A percentile compares a stretch with the other conserved stretches of the same genome.
phyloP scores from a whole-genome alignment of 345 rosid species.

The Brassica carinata region DNA sequence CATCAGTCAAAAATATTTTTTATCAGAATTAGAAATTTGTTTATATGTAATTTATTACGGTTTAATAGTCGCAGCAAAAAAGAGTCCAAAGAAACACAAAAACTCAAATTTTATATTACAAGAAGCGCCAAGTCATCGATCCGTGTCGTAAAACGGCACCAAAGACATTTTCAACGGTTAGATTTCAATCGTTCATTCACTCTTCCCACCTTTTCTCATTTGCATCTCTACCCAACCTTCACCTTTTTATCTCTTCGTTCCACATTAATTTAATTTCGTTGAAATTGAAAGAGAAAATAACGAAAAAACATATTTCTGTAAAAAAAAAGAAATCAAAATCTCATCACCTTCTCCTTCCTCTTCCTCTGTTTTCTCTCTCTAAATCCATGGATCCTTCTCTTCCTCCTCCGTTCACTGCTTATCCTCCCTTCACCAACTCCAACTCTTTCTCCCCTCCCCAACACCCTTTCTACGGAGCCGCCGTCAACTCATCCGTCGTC shows the following conservation, averaged over 20 bases:
- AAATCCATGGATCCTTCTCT: constrained; percentile 47
- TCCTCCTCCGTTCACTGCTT: constrained; percentile 35
- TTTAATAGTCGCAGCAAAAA: not conserved
- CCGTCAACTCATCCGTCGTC: not conserved
- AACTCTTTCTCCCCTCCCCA: constrained; percentile 1
- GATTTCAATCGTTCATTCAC: constrained; percentile 19
- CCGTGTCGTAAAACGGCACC: constrained; percentile 28
- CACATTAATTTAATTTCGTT: not conserved
- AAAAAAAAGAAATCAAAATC: constrained; percentile 25
- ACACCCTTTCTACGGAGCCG: constrained; percentile 13
- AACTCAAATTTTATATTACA: constrained; percentile 12
- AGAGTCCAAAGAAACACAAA: constrained; percentile 40
- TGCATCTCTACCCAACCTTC: constrained; percentile 21
- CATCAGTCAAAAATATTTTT: not conserved
- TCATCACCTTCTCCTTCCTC: constrained; percentile 29
- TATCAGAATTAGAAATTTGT: not conserved
- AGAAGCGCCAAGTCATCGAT: constrained; percentile 38
- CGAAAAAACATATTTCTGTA: not conserved
- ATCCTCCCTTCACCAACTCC: constrained; percentile 29
- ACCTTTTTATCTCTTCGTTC: constrained; percentile 15
- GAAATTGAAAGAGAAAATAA: constrained; percentile 1
- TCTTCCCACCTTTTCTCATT: constrained; percentile 21
- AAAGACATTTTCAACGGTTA: constrained; percentile 37
- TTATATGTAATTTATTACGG: not conserved
- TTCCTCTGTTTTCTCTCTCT: constrained; percentile 38